phyloP scores from a whole-genome alignment of 345 rosid species.

The Murraya paniculata region DNA sequence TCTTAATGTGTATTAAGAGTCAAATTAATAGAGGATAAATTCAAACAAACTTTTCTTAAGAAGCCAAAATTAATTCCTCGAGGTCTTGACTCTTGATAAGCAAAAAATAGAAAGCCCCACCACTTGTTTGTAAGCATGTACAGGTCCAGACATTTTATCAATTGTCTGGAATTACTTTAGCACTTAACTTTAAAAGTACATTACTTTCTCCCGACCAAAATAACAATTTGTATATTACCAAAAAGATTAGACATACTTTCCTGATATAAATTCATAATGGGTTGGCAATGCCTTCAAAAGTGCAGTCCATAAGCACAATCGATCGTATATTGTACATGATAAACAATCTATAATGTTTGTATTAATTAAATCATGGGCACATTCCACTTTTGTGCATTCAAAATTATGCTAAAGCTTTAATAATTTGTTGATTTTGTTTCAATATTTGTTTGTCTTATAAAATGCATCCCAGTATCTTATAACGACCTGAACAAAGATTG shows the following conservation, averaged over 20 bases:
- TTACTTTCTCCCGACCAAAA: constrained; percentile 32
- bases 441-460: not conserved
- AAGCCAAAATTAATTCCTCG: constrained; percentile 11
- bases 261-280: constrained; percentile 8
- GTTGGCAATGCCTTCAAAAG: constrained; percentile 29
- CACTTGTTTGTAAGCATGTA: not conserved
- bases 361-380: not conserved
- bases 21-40: constrained; percentile 2
- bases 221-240: constrained; percentile 14
- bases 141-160: not conserved
- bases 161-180: constrained; percentile 19
- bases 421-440: not conserved
- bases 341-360: not conserved
- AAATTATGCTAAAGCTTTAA: not conserved
- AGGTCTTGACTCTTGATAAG: constrained; percentile 15
- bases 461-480: not conserved
- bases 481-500: not conserved
- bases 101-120: constrained; percentile 9
- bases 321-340: constrained; percentile 10
- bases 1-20: constrained; percentile 17
- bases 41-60: constrained; percentile 2
- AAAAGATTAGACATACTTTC: constrained; percentile 24
- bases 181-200: constrained; percentile 20
- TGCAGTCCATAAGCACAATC: constrained; percentile 22
- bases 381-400: not conserved